Evolutionary conservation across 805 yeast genomes (phyloP).

Genomic region (Blastobotrys americana): DNA sequence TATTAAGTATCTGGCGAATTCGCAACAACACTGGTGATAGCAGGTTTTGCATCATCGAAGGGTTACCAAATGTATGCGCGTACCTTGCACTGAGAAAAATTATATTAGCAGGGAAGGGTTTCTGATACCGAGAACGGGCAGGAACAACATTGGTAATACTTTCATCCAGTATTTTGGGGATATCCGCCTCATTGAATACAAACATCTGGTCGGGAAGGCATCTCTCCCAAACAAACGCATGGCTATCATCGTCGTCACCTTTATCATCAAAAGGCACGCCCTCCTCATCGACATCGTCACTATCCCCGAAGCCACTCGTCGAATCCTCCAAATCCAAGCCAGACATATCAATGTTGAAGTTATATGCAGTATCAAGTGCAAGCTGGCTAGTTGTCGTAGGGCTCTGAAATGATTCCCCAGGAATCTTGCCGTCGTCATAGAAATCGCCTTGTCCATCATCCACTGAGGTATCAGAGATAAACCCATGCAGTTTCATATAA

Average conservation of each 20-base stretch:
- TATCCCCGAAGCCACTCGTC: constrained; percentile 9
- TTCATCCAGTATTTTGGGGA: constrained; percentile 33
- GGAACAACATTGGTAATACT: constrained; percentile 33
- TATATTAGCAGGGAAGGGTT: constrained; percentile 38
- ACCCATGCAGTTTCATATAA: constrained; percentile 40
- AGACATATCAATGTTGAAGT: constrained; percentile 29
- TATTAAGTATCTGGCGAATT: constrained; percentile 27
- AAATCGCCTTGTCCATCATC: constrained; percentile 18
- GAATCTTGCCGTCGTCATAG: constrained; percentile 20
- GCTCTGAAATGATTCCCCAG: constrained; percentile 11
- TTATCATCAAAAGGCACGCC: constrained; percentile 12
- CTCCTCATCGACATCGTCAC: constrained; percentile 14
- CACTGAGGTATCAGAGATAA: constrained; percentile 12
- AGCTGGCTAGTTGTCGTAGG: constrained; percentile 9
- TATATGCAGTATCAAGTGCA: constrained; percentile 24
- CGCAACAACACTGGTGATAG: constrained; percentile 29
- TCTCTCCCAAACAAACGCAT: constrained; percentile 36
- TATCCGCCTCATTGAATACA: constrained; percentile 31
- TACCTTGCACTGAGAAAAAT: constrained; percentile 35
- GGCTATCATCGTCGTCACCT: constrained; percentile 15
- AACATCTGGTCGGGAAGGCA: constrained; percentile 36
- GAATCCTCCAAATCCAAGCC: constrained; percentile 16
- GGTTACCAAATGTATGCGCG: constrained; percentile 32
- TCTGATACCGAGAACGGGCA: constrained; percentile 30
- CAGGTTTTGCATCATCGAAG: constrained; percentile 27